Base-by-base conservation (phyloP, 805 yeast genomes). In the Starmerella floricola region DNA sequence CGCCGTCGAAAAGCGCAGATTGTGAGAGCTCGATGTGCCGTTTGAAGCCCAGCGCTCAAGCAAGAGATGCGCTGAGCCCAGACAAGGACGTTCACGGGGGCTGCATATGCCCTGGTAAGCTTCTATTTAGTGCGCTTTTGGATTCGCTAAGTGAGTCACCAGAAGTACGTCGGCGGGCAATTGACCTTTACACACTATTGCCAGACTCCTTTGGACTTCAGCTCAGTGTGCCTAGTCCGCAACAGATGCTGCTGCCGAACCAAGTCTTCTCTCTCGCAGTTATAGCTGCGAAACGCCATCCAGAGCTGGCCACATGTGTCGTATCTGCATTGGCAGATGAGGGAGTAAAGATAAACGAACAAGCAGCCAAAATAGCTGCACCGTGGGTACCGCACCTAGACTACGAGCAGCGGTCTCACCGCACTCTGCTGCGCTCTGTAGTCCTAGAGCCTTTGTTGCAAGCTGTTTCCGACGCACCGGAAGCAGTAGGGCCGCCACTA, bases 101-200 rank as follows among this genome's bases (percentile, higher is more conserved):
- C 18, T 6, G 26, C 32, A 28, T 43, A 3, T 20, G 23, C 6
- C 47, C 46, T n/a, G 48, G 48, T 2, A 20, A 17, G n/a, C 15
- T 45, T 12, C 35, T 45, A 10, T 43, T 43, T n/a, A 30, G 35
- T n/a, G 19, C 48, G 6, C 16, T 45, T 12, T 10, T 38, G 2
- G 48, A 45, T 31, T 29, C 38, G 3, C 5, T 35, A 3, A 12
- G 31, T 19, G 34, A 23, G 6, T n/a, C 24, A 2, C 31, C 24
- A 6, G 30, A 21, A 2, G 36, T 42, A 23, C 31, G 48, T 8
- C 20, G 29, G 8, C 18, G 41, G 8, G 48, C 48, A 2, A 24
- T 40, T 11, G 48, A 45, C 12, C 27, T 45, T 4, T 45, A 45
- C 29, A 27, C 47, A 8, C 17, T 31, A 2, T 31, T 45, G 17